Percentiles rank a stretch among this genome's conserved stretches.
These are phyloP conservation scores for Botryosphaeria agaves DNA, from an alignment of 2,329 filamentous ascomycete species.

Conservation along the genomic window DNA sequence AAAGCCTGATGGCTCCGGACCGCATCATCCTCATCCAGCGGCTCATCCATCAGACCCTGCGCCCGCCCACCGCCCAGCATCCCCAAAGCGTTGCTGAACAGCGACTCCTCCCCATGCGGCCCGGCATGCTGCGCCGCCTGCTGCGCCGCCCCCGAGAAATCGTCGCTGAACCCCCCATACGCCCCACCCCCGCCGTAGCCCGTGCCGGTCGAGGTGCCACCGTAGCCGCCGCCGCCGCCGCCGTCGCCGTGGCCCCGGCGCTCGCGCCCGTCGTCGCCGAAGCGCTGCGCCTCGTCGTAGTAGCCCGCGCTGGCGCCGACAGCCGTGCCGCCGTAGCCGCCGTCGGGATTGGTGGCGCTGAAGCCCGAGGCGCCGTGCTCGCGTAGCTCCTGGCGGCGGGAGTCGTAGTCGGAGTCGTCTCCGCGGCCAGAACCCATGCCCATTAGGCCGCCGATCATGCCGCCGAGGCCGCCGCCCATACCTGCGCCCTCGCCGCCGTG, in stretches of 20 bases:
- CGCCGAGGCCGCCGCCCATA: conserved; percentile 6
- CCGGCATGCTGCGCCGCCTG: conserved; percentile 38
- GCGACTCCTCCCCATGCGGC: conserved; percentile 26
- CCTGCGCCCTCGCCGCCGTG: conserved; percentile 2
- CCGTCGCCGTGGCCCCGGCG: conserved; percentile 8
- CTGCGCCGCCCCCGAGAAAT: conserved; percentile 34
- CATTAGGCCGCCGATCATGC: conserved; percentile 3
- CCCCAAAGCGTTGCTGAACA: conserved; percentile 41
- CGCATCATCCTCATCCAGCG: conserved; percentile 47
- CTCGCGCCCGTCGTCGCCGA: conserved; percentile 10
- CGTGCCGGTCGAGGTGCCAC: conserved; percentile 22
- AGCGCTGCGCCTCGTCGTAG: conserved; percentile 10
- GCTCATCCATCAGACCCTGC: conserved; percentile 29
- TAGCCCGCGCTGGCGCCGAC: conserved; percentile 10
- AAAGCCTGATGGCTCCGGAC: conserved; percentile 60
- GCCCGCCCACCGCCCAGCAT: conserved; percentile 38
- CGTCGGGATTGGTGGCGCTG: conserved; percentile 2
- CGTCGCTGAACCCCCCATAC: conserved; percentile 25
- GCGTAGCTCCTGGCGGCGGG: conserved; percentile 4
- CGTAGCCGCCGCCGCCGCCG: conserved; percentile 10
- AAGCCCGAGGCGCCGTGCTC: conserved; percentile 7
- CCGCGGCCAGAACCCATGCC: conserved; percentile 2
- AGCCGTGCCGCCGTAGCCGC: conserved; percentile 7
- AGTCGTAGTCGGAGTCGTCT: conserved; percentile 4
- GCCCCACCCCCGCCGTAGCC: conserved; percentile 22